Base-by-base conservation (phyloP, 176 grass and related monocot genomes). In the Carex parvula region DNA sequence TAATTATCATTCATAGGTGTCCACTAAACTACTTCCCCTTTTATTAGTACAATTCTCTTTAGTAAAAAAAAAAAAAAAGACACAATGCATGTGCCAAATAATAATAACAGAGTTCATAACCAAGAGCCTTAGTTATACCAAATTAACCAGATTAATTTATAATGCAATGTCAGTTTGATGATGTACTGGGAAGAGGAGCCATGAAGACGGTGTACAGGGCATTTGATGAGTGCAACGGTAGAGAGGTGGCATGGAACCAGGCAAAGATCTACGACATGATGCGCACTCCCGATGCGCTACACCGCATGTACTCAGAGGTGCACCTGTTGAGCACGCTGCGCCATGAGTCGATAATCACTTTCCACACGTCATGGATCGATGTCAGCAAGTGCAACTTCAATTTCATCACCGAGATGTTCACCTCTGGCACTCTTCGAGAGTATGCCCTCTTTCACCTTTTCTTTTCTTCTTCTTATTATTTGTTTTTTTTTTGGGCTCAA, bases 391-490 rank as follows among this genome's bases (percentile, higher is more conserved):
- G 88, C 26, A 92, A 80, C 74, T 94, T 99, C 88, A 99, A 99
- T 89, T 99, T 99, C 89, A 90, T 99, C 84, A 99, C 93, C 1
- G 96, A 99, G 88, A 90, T 99, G 93, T 95, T 99, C 87, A 93
- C 96, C 83, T 95, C 96, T 18, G 93, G 96, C 64, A 95, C 96
- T 12, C 92, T 99, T 8, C 89, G 93, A 24, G 84, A 91, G 70
- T 99, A 89, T 48, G 89, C 70, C 26, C 84, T 80, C 68, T 86
- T 50, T 18, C 8, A 16, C 7, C 32, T 57, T 8, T 61, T 0
- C 15, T 66, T 84, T 41, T 35, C 1, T 57, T 39, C 37, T 5
- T 39, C 37, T 39, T 39, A 39, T 17, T 65, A 1, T 18, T 37
- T 10, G 0, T 46, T 84, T 70, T 70, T 22, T 74, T 74, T 24